Percentiles rank a stretch among this genome's conserved stretches.
phyloP scores from a whole-genome alignment of 495 filamentous ascomycete genomes.

The Tuber microsphaerosporum region DNA sequence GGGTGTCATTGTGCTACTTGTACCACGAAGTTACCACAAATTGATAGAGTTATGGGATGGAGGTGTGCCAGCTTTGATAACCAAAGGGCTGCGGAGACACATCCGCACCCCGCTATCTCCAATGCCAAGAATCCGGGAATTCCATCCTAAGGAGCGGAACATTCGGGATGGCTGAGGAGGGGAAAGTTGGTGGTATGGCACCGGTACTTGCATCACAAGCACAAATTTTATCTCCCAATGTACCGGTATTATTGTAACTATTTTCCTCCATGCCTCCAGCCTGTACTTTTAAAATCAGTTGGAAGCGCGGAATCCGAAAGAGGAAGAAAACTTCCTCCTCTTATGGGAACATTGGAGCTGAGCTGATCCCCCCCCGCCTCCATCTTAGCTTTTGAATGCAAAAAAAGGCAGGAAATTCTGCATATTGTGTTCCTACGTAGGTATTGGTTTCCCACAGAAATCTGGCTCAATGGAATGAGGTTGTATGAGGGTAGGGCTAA shows the following conservation, averaged over 20 bases:
- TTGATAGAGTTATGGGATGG: background rate
- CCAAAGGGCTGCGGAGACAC: background rate
- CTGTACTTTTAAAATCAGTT: no score
- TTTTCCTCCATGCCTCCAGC: no score
- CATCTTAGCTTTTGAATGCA: no score
- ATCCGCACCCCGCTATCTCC: background rate
- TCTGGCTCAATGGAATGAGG: no score
- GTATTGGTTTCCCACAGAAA: no score
- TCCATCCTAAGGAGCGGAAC: background rate
- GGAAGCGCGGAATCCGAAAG: no score
- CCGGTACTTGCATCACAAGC: background rate
- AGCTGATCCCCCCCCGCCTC: no score
- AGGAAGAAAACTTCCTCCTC: no score
- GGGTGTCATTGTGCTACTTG: background rate
- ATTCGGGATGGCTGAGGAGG: background rate
- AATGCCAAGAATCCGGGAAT: background rate
- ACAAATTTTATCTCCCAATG: background rate
- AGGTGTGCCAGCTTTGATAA: background rate
- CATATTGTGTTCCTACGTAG: no score
- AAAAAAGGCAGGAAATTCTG: no score
- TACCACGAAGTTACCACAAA: background rate
- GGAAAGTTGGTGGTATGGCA: background rate
- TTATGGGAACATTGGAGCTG: no score
- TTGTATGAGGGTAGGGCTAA: no score
- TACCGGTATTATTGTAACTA: background rate